These are phyloP conservation scores for Bipolaris gigantea DNA, from an alignment of 2,329 filamentous ascomycete genomes.

Conservation along the genomic window DNA sequence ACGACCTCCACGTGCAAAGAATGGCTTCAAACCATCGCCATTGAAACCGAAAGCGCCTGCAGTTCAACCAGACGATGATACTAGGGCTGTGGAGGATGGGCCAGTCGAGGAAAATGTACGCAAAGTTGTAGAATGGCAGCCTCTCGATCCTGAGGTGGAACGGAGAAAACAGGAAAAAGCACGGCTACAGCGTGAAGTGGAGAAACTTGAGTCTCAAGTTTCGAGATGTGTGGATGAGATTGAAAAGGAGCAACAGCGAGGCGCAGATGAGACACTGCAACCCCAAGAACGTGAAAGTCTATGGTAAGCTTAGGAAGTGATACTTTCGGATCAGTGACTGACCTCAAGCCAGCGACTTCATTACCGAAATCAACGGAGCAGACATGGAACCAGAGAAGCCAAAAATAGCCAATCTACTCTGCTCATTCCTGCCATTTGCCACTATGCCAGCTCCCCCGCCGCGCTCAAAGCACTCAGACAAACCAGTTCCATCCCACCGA, in stretches of 20 bases:
- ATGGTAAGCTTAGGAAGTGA: conserved; percentile 16
- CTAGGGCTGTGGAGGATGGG: conserved; percentile 15
- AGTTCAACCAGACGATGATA: conserved; percentile 16
- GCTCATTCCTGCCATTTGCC: conserved; percentile 47
- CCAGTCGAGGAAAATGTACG: neutral
- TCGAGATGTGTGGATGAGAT: conserved; percentile 34
- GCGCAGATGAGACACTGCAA: conserved; percentile 13
- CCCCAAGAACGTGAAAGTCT: conserved; percentile 29
- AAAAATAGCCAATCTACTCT: conserved; percentile 39
- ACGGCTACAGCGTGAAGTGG: conserved; percentile 31
- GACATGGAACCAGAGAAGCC: conserved; percentile 23
- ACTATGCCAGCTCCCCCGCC: conserved; percentile 29
- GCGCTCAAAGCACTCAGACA: conserved; percentile 28
- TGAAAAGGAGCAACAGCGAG: conserved; percentile 27
- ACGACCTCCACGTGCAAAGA: conserved; percentile 26
- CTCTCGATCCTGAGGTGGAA: conserved; percentile 30
- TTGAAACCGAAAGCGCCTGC: conserved; percentile 16
- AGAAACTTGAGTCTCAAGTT: conserved; percentile 39
- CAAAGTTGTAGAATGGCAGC: conserved; percentile 1
- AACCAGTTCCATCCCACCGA: conserved; percentile 63
- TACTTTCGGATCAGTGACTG: neutral
- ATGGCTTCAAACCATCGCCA: conserved; percentile 19
- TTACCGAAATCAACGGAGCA: conserved; percentile 24
- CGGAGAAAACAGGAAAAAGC: conserved; percentile 37
- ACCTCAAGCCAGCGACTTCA: conserved; percentile 26